Evolutionary conservation across 345 rosid species (phyloP).

Genomic region (Lepidium sativum): DNA sequence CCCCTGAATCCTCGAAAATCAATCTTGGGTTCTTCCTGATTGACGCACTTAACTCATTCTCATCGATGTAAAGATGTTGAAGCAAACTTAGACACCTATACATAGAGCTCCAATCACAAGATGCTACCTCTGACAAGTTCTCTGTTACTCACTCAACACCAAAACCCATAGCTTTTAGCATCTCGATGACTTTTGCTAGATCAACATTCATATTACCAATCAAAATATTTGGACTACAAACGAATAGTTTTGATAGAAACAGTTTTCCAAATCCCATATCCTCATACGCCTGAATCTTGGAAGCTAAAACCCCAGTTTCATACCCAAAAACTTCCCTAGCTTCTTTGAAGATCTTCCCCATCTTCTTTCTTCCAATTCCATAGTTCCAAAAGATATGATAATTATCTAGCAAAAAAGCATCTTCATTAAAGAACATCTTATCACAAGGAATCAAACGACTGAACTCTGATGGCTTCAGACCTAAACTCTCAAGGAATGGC

Average conservation of each 20-base stretch:
- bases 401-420: conserved; percentile 49
- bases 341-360: conserved; percentile 52
- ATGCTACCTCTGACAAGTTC: conserved; percentile 28
- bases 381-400: conserved; percentile 47
- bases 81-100: conserved; percentile 35
- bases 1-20: conserved; percentile 51
- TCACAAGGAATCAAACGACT: conserved; percentile 38
- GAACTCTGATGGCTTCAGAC: conserved; percentile 46
- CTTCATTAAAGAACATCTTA: conserved; percentile 56
- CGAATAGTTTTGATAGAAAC: conserved; percentile 35
- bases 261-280: conserved; percentile 42
- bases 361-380: conserved; percentile 40
- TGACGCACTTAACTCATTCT: conserved; percentile 32
- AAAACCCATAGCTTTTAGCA: conserved; percentile 39
- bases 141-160: conserved; percentile 41
- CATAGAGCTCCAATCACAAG: conserved; percentile 49
- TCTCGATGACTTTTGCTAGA: conserved; percentile 37
- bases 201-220: conserved; percentile 38
- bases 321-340: conserved; percentile 45
- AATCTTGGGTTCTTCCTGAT: conserved; percentile 44
- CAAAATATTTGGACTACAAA: conserved; percentile 43
- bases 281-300: conserved; percentile 52
- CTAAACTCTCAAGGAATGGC: conserved; percentile 72
- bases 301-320: conserved; percentile 39
- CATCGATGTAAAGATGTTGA: conserved; percentile 19